phyloP scores from a whole-genome alignment of 106 monocot species.

The Apostasia shenzhenica region DNA sequence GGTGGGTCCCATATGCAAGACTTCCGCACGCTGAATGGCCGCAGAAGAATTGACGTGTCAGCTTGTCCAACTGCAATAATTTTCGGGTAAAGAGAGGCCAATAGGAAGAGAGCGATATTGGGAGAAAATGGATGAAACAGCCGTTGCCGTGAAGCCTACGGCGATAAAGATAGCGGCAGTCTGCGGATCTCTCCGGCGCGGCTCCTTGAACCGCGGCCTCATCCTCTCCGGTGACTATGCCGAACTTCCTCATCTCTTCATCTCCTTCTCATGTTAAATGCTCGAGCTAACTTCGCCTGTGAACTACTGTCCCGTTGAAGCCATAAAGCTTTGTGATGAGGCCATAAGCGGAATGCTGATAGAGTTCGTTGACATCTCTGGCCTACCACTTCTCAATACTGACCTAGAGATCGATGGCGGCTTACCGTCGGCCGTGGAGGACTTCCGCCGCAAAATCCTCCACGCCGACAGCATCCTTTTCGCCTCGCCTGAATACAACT shows the following conservation, averaged over 20 bases:
- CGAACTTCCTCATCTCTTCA: background rate
- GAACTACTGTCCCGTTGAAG: slow-evolving; percentile 5
- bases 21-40: too few species aligned
- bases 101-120: too few species aligned
- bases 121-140: background rate
- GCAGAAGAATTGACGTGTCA: too few species aligned
- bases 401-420: slow-evolving; percentile 41
- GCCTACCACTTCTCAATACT: slow-evolving; percentile 43
- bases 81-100: too few species aligned
- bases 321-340: slow-evolving; percentile 33
- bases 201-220: slow-evolving; percentile 46
- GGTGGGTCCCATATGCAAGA: too few species aligned
- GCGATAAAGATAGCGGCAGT: slow-evolving; percentile 38
- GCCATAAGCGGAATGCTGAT: slow-evolving; percentile 28
- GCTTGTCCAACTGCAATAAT: too few species aligned
- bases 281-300: background rate
- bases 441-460: slow-evolving; percentile 29
- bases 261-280: background rate
- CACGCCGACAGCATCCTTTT: slow-evolving; percentile 47
- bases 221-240: slow-evolving; percentile 26
- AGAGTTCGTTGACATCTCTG: slow-evolving; percentile 27
- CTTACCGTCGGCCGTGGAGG: slow-evolving; percentile 35
- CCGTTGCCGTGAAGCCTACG: slow-evolving; percentile 1
- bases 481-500: slow-evolving; percentile 54
- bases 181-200: slow-evolving; percentile 54